Base-by-base conservation (phyloP, 2,329 filamentous ascomycete genomes). In the Zymoseptoria pseudotritici region DNA sequence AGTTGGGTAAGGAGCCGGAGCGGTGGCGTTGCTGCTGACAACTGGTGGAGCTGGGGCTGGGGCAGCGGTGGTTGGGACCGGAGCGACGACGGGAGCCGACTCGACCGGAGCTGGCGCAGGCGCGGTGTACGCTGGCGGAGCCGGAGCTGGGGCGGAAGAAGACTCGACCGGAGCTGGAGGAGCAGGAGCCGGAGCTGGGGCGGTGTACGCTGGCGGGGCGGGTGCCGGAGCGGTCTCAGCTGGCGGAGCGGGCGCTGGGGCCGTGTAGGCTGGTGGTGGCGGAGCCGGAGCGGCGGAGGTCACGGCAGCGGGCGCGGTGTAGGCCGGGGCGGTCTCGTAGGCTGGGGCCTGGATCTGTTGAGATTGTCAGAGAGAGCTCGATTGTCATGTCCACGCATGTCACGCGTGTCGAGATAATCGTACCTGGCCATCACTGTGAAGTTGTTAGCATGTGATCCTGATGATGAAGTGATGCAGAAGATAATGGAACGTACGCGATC, bases 1-100 rank as follows among this genome's bases (percentile, higher is more conserved):
- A 13, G 57, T 58, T 56, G 64, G 65, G 60, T 65, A 62, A 53
- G 65, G 65, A 6, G 55, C 64, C 13, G 60, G 51, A 55, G 59
- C 55, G 49, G 57, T 57, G 22, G 60, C 50, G 60, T 60, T 61
- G 58, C 54, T 58, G 31, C 54, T 58, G 31, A 50, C 56, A 26
- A 56, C 52, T 9, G 58, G 51, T 53, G 56, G 53, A 58, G 57
- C 50, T 3, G 20, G 22, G n/a, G 50, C 50, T 3, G 50, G 50
- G 11, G 22, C 50, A 52, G 50, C 22, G 50, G 50, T 52, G 52
- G 52, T 19, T 26, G 52, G 22, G 50, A 24, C 20, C 50, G 50
- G 50, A 52, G 50, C 50, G 9, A 55, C 50, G 20, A 58, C 50
- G 22, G 61, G 55, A 31, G 55, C 31, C 20, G 58, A 50, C 50